A percentile compares a stretch with the other conserved stretches of the same genome.
Evolutionary conservation across 2,329 filamentous ascomycete species (phyloP).

Genomic region (Sclerotinia trifoliorum): DNA sequence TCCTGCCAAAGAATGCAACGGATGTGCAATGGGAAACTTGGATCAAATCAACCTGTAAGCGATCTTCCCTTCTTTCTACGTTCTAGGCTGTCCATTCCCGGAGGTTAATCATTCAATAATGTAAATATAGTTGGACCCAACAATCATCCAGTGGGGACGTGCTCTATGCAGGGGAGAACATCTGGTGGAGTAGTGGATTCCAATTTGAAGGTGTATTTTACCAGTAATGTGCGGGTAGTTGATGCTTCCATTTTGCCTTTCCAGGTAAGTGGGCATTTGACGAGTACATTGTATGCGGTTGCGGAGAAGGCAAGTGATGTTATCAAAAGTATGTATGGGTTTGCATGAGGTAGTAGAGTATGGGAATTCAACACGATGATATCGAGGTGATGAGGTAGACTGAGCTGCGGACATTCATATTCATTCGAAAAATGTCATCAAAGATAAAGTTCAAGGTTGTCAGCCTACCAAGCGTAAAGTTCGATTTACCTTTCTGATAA

Average conservation of each 20-base stretch:
- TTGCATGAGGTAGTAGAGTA: background rate
- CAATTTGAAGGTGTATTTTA: slow-evolving; percentile 30
- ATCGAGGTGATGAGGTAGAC: background rate
- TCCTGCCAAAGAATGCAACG: slow-evolving; percentile 24
- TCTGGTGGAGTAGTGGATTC: slow-evolving; percentile 30
- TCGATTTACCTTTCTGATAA: no score
- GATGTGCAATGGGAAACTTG: slow-evolving; percentile 24
- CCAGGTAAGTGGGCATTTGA: slow-evolving; percentile 28
- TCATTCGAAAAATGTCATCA: background rate
- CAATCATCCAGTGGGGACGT: slow-evolving; percentile 29
- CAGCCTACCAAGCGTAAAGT: no score
- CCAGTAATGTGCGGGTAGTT: slow-evolving; percentile 27
- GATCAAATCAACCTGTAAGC: slow-evolving; percentile 24
- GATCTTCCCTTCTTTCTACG: background rate
- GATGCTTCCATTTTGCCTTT: slow-evolving; percentile 31
- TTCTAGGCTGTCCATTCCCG: background rate
- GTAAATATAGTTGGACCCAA: slow-evolving; percentile 16
- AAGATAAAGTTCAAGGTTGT: no score
- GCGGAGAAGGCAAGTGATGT: slow-evolving; percentile 30
- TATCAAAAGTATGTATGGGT: slow-evolving; percentile 16
- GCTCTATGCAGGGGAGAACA: slow-evolving; percentile 28
- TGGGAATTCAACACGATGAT: background rate
- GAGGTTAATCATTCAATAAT: background rate
- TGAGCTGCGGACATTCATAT: background rate
- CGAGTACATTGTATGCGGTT: slow-evolving; percentile 29